Evolutionary conservation across 2,329 filamentous ascomycete genomes (phyloP).

Genomic region (Hirsutella thompsonii): DNA sequence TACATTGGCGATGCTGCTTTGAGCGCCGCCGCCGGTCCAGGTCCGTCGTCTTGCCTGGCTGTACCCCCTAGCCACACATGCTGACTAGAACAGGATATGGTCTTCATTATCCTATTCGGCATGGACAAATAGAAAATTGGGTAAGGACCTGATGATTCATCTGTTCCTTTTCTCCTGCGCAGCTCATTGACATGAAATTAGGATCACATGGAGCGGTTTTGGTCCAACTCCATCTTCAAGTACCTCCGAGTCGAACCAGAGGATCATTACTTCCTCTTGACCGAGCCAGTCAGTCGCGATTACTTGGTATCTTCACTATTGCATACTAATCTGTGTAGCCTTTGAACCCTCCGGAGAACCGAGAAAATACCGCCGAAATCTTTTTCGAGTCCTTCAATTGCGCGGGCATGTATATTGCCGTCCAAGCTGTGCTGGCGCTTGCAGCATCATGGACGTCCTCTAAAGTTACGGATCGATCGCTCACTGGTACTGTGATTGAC

Average conservation of each 20-base stretch:
- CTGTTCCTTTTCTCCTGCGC: neutral
- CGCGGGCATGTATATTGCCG: conserved; percentile 95
- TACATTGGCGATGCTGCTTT: conserved; percentile 98
- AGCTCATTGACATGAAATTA: conserved; percentile 25
- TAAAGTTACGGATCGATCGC: conserved; percentile 88
- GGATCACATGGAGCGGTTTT: conserved; percentile 99
- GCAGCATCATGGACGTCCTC: conserved; percentile 98
- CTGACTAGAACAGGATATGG: conserved; percentile 57
- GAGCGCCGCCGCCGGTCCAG: conserved; percentile 69
- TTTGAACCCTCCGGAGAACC: conserved; percentile 95
- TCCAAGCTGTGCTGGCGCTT: conserved; percentile 91
- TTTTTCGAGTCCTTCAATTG: conserved; percentile 99
- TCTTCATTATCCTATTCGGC: conserved; percentile 92
- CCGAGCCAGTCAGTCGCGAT: conserved; percentile 65
- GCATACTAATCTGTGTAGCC: conserved; percentile 45
- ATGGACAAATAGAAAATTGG: conserved; percentile 99
- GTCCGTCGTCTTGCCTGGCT: conserved; percentile 25
- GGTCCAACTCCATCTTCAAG: conserved; percentile 99
- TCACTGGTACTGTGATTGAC: conserved; percentile 96
- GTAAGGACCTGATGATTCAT: conserved; percentile 30
- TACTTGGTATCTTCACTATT: neutral
- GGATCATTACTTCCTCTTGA: conserved; percentile 96
- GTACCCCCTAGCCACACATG: conserved; percentile 3
- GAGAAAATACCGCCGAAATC: conserved; percentile 97
- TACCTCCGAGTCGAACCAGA: conserved; percentile 96